phyloP scores from a whole-genome alignment of 225 moss, liverwort and hornwort genomes.

The Lunularia cruciata region DNA sequence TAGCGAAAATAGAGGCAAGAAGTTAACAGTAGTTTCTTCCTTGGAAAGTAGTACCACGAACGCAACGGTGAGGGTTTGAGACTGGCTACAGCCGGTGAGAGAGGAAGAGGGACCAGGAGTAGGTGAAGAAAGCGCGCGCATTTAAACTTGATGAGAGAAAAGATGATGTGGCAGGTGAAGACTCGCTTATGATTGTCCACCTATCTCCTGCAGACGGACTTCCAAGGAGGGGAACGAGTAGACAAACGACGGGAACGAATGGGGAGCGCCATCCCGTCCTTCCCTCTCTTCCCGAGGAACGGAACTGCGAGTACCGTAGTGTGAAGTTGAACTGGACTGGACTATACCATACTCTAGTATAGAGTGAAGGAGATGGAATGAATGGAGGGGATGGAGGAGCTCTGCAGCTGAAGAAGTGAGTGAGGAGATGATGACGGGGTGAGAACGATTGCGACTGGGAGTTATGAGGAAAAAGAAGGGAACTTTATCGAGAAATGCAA shows the following conservation, averaged over 20 bases:
- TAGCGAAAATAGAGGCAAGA: too few species aligned
- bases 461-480: constrained; percentile 17
- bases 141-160: background rate
- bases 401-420: background rate
- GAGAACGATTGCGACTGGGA: constrained; percentile 5
- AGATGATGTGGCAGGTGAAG: background rate
- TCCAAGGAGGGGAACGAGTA: too few species aligned
- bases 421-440: constrained; percentile 1
- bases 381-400: background rate
- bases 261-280: too few species aligned
- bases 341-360: too few species aligned
- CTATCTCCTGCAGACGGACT: background rate
- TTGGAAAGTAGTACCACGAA: too few species aligned
- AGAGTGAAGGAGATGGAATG: background rate
- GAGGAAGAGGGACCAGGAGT: background rate
- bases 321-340: too few species aligned
- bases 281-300: too few species aligned
- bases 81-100: constrained; percentile 13
- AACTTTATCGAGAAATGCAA: constrained; percentile 10
- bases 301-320: too few species aligned
- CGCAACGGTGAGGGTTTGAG: background rate
- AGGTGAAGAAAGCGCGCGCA: constrained; percentile 14
- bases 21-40: too few species aligned
- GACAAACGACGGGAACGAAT: too few species aligned
- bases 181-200: background rate